Evolutionary conservation across 768 basidiomycete species (phyloP), one percentile per base, ranked within the genome.

Genomic region (Lentinula aciculospora): DNA sequence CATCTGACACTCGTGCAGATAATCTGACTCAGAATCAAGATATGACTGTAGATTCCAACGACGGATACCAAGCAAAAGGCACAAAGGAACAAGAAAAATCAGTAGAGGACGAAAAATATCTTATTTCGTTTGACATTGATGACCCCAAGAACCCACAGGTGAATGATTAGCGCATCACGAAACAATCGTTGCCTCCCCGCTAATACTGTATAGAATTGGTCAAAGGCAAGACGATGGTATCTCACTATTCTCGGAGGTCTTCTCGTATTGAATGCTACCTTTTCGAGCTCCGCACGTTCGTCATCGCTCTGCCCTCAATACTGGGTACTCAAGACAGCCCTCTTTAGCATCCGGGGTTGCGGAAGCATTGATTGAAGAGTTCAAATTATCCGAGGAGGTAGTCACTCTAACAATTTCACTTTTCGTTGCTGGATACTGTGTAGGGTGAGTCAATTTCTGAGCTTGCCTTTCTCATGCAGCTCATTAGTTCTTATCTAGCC

Each of bases 401-500:
- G 82, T 72, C 4, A 76, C 74, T 8, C 73, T 87, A 47, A 80
- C 78, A 0, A 75, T 87, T 31, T 80, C 86, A 2, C 74, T 88
- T 3, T 88, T 86, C 66, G 78, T 88, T 13, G 76, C 75, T n/a
- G 86, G 86, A n/a, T 87, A 85, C 63, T 82, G 80, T 60, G 74
- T 85, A 21, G 85, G 85, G 73, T 74, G 44, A 53, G 68, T 31
- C 15, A 1, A 40, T 28, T 44, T 6, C 32, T 13, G 21, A 34
- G 7, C 8, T 12, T 12, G 27, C 39, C 21, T 34, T 39, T 8
- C 32, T 53, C 10, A 10, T 58, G 28, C 42, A 23, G 48, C 31
- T 54, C 9, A 46, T 25, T 44, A 10, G n/a, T 46, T 15, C 5
- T 42, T 3, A 32, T n/a, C 9, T 48, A 74, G 72, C 0, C 84